Percentiles rank a stretch among this genome's conserved stretches.
phyloP scores from a whole-genome alignment of 148 eudicot genomes.

The Pharnaceum exiguum region DNA sequence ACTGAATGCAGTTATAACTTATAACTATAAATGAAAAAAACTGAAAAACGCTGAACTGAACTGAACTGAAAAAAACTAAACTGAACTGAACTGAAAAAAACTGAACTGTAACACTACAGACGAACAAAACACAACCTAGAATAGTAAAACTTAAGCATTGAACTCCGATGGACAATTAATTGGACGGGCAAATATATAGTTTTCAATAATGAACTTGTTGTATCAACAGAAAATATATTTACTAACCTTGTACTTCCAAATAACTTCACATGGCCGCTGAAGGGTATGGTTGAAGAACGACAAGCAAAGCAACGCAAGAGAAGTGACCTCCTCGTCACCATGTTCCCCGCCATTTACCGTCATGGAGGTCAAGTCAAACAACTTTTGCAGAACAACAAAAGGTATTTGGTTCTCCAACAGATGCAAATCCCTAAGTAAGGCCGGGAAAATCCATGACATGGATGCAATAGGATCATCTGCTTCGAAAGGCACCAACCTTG shows the following conservation, averaged over 20 bases:
- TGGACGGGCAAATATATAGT: no score
- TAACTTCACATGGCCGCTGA: constrained; percentile 32
- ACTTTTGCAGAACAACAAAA: constrained; percentile 43
- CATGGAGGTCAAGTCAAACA: constrained; percentile 42
- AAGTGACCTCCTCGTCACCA: constrained; percentile 8
- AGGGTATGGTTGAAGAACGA: constrained; percentile 45
- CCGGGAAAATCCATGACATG: constrained; percentile 65
- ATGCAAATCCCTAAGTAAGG: constrained; percentile 57
- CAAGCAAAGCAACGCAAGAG: constrained; percentile 34
- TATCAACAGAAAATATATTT: no score
- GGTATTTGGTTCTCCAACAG: constrained; percentile 80
- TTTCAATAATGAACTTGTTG: no score
- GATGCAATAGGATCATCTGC: constrained; percentile 55
- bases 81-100: no score
- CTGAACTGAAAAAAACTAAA: no score
- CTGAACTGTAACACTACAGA: no score
- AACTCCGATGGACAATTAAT: no score
- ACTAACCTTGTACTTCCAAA: constrained; percentile 29
- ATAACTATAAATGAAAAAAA: no score
- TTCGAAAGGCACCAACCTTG: constrained; percentile 32
- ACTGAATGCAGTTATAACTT: no score
- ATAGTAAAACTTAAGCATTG: no score
- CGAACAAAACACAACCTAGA: no score
- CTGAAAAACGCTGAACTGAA: no score
- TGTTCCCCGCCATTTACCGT: background rate